Conservation (phyloP, 495 filamentous ascomycete genomes). For the Daldinia loculata region DNA sequence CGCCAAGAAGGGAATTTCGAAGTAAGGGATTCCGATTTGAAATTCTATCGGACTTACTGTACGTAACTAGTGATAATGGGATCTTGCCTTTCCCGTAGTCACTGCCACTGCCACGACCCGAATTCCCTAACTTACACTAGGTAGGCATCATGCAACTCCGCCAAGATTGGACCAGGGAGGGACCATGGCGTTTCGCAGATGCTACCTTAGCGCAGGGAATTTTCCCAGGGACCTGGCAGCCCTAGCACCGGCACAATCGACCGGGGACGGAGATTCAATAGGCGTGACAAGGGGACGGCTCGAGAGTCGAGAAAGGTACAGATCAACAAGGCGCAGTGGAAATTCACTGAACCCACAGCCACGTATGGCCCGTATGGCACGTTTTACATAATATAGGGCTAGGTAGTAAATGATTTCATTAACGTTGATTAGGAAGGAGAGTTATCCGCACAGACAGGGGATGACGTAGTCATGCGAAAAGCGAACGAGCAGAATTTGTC, state of each 20-base stretch:
- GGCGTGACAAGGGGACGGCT: neutral
- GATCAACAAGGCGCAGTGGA: slow-evolving; percentile 29
- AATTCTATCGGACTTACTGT: neutral
- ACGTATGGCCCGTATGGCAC: slow-evolving; percentile 8
- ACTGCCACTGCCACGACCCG: slow-evolving; percentile 6
- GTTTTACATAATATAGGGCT: slow-evolving; percentile 1
- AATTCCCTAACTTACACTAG: neutral
- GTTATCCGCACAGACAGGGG: slow-evolving; percentile 8
- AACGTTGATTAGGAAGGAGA: neutral
- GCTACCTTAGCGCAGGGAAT: slow-evolving; percentile 22
- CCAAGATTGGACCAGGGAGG: neutral
- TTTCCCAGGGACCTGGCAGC: slow-evolving; percentile 36
- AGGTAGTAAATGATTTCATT: slow-evolving; percentile 18
- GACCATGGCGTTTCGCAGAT: slow-evolving; percentile 15
- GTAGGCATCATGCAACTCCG: neutral
- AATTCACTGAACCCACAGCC: slow-evolving; percentile 17
- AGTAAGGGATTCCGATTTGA: neutral
- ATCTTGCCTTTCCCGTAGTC: neutral
- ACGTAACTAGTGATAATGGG: neutral
- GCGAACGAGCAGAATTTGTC: slow-evolving; percentile 6
- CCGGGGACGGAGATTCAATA: slow-evolving; percentile 12
- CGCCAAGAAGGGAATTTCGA: neutral
- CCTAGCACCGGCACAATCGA: slow-evolving; percentile 13
- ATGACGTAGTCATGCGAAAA: slow-evolving; percentile 11
- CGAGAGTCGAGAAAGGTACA: neutral